A percentile compares a stretch with the other conserved stretches of the same genome.
Evolutionary conservation across 2,329 filamentous ascomycete species (phyloP).

Genomic region (Fusarium albosuccineum): DNA sequence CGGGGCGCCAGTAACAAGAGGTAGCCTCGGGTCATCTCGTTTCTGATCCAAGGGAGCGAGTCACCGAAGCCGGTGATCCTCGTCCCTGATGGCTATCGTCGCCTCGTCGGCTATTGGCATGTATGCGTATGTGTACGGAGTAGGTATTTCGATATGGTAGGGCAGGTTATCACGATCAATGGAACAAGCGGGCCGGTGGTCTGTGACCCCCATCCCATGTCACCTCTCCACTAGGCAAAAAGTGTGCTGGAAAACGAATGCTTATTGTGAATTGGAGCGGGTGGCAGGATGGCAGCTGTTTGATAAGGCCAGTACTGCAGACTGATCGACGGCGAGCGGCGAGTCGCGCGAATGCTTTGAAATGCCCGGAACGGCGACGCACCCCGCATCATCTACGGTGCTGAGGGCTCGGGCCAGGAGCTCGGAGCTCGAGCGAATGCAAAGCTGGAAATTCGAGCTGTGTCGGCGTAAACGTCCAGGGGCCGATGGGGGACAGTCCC

Average conservation of each 20-base stretch:
- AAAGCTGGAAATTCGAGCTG: slow-evolving; percentile 35
- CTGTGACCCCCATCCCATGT: slow-evolving; percentile 3
- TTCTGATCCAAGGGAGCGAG: slow-evolving; percentile 28
- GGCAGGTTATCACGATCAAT: slow-evolving; percentile 2
- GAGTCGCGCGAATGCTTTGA: slow-evolving; percentile 28
- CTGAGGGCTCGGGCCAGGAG: slow-evolving; percentile 36
- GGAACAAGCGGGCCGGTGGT: slow-evolving; percentile 14
- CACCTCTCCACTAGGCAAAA: slow-evolving; percentile 10
- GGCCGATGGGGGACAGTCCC: slow-evolving; percentile 32
- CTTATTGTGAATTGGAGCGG: slow-evolving; percentile 2
- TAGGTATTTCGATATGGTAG: slow-evolving; percentile 1
- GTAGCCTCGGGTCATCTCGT: slow-evolving; percentile 27
- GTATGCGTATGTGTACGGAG: not conserved
- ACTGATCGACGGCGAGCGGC: slow-evolving; percentile 32
- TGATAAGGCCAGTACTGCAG: slow-evolving; percentile 23
- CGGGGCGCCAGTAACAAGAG: slow-evolving; percentile 19
- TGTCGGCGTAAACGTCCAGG: slow-evolving; percentile 30
- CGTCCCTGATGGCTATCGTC: slow-evolving; percentile 13
- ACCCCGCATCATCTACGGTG: slow-evolving; percentile 42
- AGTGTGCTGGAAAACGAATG: not conserved
- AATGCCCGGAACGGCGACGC: slow-evolving; percentile 26
- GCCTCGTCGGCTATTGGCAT: slow-evolving; percentile 11
- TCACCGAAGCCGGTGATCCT: slow-evolving; percentile 29
- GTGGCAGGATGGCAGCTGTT: slow-evolving; percentile 9
- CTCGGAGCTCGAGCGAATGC: slow-evolving; percentile 29